These are phyloP conservation scores for Pythium aquatile DNA, from an alignment of 352 stramenopile species.

Conservation along the genomic window DNA sequence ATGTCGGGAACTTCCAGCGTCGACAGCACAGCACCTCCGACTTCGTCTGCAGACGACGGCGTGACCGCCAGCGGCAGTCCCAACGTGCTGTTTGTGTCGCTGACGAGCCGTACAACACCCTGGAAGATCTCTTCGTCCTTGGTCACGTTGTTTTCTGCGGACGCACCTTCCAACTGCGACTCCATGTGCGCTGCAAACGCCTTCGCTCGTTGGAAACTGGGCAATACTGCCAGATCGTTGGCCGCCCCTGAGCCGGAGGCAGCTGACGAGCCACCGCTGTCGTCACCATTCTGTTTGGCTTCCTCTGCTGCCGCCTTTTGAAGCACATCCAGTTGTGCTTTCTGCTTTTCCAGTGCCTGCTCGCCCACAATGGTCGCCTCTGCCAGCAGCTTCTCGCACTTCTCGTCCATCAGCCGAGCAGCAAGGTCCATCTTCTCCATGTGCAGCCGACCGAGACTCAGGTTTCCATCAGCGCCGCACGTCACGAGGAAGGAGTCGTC, in stretches of 20 bases:
- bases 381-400: conserved; percentile 34
- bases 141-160: conserved; percentile 16
- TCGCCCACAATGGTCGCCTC: conserved; percentile 52
- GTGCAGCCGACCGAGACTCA: conserved; percentile 68
- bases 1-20: conserved; percentile 69
- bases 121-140: conserved; percentile 56
- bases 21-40: conserved; percentile 21
- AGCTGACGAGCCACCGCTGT: conserved; percentile 20
- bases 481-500: conserved; percentile 83
- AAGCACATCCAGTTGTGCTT: conserved; percentile 42
- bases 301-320: conserved; percentile 45
- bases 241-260: neutral
- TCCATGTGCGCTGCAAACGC: conserved; percentile 75
- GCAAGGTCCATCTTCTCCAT: conserved; percentile 52
- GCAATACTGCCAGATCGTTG: conserved; percentile 58
- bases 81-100: conserved; percentile 37
- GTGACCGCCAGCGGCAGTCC: conserved; percentile 25
- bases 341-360: conserved; percentile 59
- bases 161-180: conserved; percentile 27
- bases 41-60: conserved; percentile 17
- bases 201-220: conserved; percentile 66
- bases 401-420: conserved; percentile 35
- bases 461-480: conserved; percentile 67
- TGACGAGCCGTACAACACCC: conserved; percentile 48
- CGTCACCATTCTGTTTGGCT: conserved; percentile 45